phyloP scores from a whole-genome alignment of 2,329 filamentous ascomycete genomes.

The Colletotrichum abscissum region DNA sequence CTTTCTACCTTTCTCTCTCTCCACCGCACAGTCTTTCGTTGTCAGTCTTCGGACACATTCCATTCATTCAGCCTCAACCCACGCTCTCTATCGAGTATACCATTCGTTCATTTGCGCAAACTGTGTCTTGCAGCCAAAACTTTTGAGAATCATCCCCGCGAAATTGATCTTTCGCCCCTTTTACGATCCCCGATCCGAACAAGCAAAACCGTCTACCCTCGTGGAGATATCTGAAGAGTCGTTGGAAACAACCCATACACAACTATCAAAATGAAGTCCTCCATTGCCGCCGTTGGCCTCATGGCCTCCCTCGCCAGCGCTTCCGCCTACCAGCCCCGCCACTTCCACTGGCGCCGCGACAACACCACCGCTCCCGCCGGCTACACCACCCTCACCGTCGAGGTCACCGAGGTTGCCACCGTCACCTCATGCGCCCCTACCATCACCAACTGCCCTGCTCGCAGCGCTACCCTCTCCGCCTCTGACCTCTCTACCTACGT shows the following conservation, averaged over 20 bases:
- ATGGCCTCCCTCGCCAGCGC: constrained; percentile 56
- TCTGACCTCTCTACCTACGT: constrained; percentile 46
- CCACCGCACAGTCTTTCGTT: constrained; percentile 36
- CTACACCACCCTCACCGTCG: constrained; percentile 59
- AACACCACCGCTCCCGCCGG: constrained; percentile 37
- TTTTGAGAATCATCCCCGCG: constrained; percentile 20
- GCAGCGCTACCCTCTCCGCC: constrained; percentile 48
- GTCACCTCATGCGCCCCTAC: constrained; percentile 68
- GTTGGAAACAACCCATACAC: constrained; percentile 7
- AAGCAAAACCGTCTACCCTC: not conserved
- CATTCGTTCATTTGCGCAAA: constrained; percentile 35
- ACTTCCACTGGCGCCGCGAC: constrained; percentile 43
- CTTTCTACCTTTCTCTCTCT: constrained; percentile 19
- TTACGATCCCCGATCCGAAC: constrained; percentile 24
- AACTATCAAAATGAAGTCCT: constrained; percentile 60
- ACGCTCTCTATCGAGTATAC: constrained; percentile 30
- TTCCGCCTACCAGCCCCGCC: constrained; percentile 52
- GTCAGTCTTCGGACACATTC: constrained; percentile 35
- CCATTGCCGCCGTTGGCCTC: constrained; percentile 55
- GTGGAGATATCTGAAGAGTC: constrained; percentile 11
- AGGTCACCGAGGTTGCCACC: constrained; percentile 66
- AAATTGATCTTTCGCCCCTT: constrained; percentile 38
- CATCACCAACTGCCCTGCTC: constrained; percentile 66
- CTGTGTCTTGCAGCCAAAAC: constrained; percentile 37
- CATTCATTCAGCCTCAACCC: constrained; percentile 35